phyloP scores from a whole-genome alignment of 805 yeast species.

The Metschnikowia kofuensis region DNA sequence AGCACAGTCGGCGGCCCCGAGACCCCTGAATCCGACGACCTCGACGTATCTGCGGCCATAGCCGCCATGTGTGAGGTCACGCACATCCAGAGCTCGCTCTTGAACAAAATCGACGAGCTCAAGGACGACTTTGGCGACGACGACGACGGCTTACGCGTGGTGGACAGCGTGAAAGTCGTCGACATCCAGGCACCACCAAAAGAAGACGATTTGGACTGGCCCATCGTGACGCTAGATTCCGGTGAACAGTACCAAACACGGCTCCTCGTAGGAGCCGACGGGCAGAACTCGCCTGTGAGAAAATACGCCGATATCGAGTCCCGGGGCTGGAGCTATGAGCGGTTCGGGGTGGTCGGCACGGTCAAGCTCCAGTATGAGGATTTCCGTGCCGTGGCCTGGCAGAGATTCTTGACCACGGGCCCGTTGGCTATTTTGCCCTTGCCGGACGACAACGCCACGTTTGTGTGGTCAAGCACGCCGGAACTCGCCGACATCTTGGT shows the following conservation, averaged over 20 bases:
- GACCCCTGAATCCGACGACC: no score
- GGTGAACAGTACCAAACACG: constrained; percentile 68
- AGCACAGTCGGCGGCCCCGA: constrained; percentile 35
- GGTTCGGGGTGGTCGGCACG: constrained; percentile 93
- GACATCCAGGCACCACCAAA: constrained; percentile 32
- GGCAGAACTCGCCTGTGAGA: constrained; percentile 90
- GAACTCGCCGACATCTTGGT: constrained; percentile 64
- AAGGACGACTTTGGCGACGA: constrained; percentile 18
- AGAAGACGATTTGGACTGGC: constrained; percentile 58
- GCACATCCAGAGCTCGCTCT: constrained; percentile 75
- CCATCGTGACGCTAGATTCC: constrained; percentile 61
- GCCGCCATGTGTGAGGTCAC: constrained; percentile 89
- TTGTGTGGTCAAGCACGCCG: constrained; percentile 91
- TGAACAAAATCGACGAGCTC: constrained; percentile 42
- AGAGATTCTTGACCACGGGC: constrained; percentile 85
- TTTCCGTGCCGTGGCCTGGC: constrained; percentile 80
- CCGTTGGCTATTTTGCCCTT: constrained; percentile 90
- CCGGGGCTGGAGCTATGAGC: constrained; percentile 87
- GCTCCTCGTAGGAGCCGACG: constrained; percentile 92
- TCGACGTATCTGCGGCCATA: constrained; percentile 13
- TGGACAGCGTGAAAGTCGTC: constrained; percentile 67
- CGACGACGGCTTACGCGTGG: constrained; percentile 34
- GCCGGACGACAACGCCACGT: constrained; percentile 80
- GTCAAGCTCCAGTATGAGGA: constrained; percentile 72
- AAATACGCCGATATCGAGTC: constrained; percentile 76